These are phyloP conservation scores for Takashimella koratensis DNA, from an alignment of 1,284 basidiomycete species.

Conservation along the genomic window DNA sequence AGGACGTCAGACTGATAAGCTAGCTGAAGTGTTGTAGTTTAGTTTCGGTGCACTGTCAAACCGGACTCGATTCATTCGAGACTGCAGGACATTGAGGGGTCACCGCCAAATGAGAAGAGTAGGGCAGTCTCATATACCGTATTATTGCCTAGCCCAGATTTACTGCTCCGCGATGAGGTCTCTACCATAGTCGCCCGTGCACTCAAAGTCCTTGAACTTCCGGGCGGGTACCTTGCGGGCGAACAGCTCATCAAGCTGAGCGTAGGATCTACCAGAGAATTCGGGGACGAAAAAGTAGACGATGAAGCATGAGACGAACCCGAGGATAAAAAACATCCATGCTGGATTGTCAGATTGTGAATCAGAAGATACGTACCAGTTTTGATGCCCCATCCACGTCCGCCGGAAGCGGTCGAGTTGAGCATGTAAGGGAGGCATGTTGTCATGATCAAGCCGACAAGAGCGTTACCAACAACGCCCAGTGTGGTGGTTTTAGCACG, in stretches of 20 bases:
- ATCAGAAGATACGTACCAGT: no score
- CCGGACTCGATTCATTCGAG: no score
- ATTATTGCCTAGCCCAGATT: no score
- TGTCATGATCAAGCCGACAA: conserved; percentile 17
- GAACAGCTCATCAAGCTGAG: conserved; percentile 18
- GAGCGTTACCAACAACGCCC: conserved; percentile 15
- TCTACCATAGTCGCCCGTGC: not conserved
- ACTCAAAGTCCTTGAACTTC: not conserved
- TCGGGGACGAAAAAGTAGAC: conserved; percentile 22
- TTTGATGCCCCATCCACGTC: not conserved
- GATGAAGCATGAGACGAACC: conserved; percentile 3
- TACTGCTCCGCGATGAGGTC: no score
- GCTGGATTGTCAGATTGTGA: no score
- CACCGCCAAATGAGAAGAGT: no score
- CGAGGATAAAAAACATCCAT: conserved; percentile 16
- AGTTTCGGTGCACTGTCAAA: no score
- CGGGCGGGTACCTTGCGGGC: not conserved
- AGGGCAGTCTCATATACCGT: no score
- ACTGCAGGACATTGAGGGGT: no score
- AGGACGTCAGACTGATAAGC: no score
- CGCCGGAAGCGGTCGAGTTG: conserved; percentile 4
- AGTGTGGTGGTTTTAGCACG: conserved; percentile 19
- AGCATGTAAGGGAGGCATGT: conserved; percentile 17
- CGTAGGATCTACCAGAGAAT: conserved; percentile 14
- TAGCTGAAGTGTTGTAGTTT: no score